A percentile compares a stretch with the other conserved stretches of the same genome.
phyloP scores from a whole-genome alignment of 2,329 filamentous ascomycete species.

The Claviceps pusilla region DNA sequence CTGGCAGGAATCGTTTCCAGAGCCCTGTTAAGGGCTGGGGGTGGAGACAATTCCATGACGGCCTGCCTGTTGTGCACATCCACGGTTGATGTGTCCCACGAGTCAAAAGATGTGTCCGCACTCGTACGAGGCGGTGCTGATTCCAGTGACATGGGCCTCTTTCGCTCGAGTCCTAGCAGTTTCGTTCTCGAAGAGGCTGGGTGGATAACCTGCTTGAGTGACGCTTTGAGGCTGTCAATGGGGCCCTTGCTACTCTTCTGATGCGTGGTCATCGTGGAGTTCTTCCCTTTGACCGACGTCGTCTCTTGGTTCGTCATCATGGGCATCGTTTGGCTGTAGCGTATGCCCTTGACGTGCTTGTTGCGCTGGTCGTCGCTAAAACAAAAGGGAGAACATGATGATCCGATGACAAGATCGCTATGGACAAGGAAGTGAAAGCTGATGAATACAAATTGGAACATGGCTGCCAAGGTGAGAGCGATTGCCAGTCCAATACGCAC shows the following conservation, averaged over 20 bases:
- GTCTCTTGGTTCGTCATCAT: slow-evolving; percentile 18
- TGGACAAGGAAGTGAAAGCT: slow-evolving; percentile 27
- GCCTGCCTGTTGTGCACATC: slow-evolving; percentile 46
- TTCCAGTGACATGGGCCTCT: slow-evolving; percentile 33
- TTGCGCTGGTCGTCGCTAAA: slow-evolving; percentile 12
- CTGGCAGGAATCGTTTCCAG: slow-evolving; percentile 60
- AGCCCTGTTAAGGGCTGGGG: slow-evolving; percentile 31
- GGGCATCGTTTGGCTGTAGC: slow-evolving; percentile 32
- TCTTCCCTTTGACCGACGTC: slow-evolving; percentile 22
- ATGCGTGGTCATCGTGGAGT: slow-evolving; percentile 28
- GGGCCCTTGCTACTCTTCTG: slow-evolving; percentile 12
- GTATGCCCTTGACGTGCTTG: slow-evolving; percentile 35
- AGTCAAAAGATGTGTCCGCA: slow-evolving; percentile 52
- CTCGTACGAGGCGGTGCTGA: slow-evolving; percentile 24
- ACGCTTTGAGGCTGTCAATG: slow-evolving; percentile 19
- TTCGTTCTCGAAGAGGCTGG: slow-evolving; percentile 43
- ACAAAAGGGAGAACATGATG: slow-evolving; percentile 13
- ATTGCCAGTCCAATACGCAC: slow-evolving; percentile 31
- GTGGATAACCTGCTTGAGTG: slow-evolving; percentile 31
- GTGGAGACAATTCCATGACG: slow-evolving; percentile 34
- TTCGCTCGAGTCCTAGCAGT: slow-evolving; percentile 31
- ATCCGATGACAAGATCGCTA: slow-evolving; percentile 14
- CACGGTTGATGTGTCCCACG: slow-evolving; percentile 58
- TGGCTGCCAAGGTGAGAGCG: slow-evolving; percentile 30
- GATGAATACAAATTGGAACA: slow-evolving; percentile 34